Evolutionary conservation across 495 filamentous ascomycete species (phyloP), one percentile per base, ranked within the genome.

Genomic region (Cenococcum geophilum): DNA sequence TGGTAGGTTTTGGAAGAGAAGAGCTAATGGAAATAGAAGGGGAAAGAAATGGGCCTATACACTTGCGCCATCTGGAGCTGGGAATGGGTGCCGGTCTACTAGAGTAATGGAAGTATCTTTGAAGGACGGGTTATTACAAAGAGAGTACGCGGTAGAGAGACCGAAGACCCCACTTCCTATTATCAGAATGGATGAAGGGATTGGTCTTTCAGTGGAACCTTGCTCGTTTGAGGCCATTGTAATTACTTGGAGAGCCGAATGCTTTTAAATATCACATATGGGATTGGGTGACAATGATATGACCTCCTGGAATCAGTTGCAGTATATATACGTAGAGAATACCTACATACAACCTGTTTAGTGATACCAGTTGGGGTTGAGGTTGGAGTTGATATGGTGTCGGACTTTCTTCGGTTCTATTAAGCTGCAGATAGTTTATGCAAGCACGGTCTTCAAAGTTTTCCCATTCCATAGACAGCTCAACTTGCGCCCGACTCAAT

Each of bases 91-190:
- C 11, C 84, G 77, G 68, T 88, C 84, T 52, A 87, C 65, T 2
- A 88, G 73, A 0, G 75, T 80, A n/a, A 86, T 70, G 2, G 72
- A 73, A 1, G 80, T 76, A 63, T 73, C 62, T 27, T 82, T 79
- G 66, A 78, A 76, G 45, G 70, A 72, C 11, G 59, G 55, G 36
- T 66, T 63, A 45, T 74, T 73, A 63, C 77, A 78, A 4, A 88
- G 77, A 64, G 84, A 74, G n/a, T 80, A 79, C 22, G 84, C 85
- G 4, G 86, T 87, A 5, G 80, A 81, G 1, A 80, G 81, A 20
- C 85, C 85, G 67, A 88, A 88, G 55, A 85, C 81, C 22, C 86
- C 86, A 18, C 80, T 79, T 43, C 85, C 85, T 55, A 88, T 72
- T 55, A 87, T 84, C 53, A 86, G 71, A 67, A 68, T 58, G 8